Evolutionary conservation across 306 rosid genomes (phyloP).

Genomic region (Prinsepia uniflora): DNA sequence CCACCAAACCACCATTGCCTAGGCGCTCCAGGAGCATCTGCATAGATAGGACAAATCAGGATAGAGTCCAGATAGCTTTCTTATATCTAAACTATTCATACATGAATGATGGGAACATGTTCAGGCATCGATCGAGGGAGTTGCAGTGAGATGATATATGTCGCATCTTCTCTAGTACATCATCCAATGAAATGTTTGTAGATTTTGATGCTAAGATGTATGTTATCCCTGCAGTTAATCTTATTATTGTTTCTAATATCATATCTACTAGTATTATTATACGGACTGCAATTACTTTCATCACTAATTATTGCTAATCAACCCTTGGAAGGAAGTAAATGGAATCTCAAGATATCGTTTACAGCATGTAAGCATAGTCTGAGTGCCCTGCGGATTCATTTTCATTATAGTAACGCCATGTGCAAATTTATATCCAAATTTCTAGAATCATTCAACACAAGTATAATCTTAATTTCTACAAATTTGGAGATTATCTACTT

Average conservation of each 20-base stretch:
- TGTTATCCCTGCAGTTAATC: too few species aligned
- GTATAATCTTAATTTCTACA: background rate
- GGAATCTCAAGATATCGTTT: background rate
- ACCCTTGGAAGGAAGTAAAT: background rate
- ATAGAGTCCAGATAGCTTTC: background rate
- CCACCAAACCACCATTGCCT: constrained; percentile 99
- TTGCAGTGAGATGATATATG: background rate
- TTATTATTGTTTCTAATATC: background rate
- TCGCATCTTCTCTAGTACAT: background rate
- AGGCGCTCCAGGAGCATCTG: constrained; percentile 94
- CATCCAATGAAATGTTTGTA: background rate
- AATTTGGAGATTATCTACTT: background rate
- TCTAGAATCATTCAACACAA: background rate
- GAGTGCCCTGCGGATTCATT: background rate
- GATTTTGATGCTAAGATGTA: background rate
- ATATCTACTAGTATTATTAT: background rate
- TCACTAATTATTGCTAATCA: background rate
- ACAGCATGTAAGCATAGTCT: background rate
- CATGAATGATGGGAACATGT: background rate
- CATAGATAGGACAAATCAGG: constrained; percentile 26
- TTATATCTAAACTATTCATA: background rate
- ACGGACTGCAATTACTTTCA: background rate
- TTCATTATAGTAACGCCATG: background rate
- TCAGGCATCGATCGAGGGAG: background rate
- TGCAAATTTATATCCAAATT: background rate